A percentile compares a stretch with the other conserved stretches of the same genome.
Conservation (phyloP, 805 yeast species). For the Candida easanensis region DNA sequence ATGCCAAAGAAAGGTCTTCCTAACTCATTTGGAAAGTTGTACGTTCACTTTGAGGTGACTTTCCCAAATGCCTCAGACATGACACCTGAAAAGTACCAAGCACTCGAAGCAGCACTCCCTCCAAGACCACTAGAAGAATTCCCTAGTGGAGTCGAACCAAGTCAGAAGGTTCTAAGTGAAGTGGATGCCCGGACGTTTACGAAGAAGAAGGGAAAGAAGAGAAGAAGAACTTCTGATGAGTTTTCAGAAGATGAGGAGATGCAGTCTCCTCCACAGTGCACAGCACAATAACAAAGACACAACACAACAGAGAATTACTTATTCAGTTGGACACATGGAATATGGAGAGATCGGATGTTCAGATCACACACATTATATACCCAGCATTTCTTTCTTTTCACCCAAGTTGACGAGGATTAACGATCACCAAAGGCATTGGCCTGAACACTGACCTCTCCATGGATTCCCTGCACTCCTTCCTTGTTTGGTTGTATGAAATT, state of each 20-base stretch:
- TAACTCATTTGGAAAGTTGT: constrained; percentile 47
- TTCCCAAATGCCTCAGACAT: constrained; percentile 66
- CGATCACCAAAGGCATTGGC: no score
- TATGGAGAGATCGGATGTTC: no score
- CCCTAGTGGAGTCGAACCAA: constrained; percentile 65
- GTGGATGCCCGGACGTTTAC: constrained; percentile 11
- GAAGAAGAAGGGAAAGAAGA: constrained; percentile 9
- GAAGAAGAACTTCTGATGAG: constrained; percentile 5
- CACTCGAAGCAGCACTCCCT: constrained; percentile 75
- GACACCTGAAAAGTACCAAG: constrained; percentile 62
- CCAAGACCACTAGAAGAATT: constrained; percentile 55
- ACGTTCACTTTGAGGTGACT: constrained; percentile 53
- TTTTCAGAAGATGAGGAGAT: neutral
- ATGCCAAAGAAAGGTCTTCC: constrained; percentile 46
- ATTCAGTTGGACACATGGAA: no score
- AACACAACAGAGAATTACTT: no score
- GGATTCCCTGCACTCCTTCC: no score
- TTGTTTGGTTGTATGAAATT: no score
- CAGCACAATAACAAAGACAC: neutral
- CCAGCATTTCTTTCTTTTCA: no score
- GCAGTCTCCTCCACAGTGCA: constrained; percentile 1
- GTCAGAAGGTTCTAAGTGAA: constrained; percentile 39
- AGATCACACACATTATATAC: no score
- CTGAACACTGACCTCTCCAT: no score
- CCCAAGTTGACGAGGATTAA: no score